Base-by-base conservation (phyloP, 371 early-diverging fungal genomes). In the Dinochytrium kinnereticum region DNA sequence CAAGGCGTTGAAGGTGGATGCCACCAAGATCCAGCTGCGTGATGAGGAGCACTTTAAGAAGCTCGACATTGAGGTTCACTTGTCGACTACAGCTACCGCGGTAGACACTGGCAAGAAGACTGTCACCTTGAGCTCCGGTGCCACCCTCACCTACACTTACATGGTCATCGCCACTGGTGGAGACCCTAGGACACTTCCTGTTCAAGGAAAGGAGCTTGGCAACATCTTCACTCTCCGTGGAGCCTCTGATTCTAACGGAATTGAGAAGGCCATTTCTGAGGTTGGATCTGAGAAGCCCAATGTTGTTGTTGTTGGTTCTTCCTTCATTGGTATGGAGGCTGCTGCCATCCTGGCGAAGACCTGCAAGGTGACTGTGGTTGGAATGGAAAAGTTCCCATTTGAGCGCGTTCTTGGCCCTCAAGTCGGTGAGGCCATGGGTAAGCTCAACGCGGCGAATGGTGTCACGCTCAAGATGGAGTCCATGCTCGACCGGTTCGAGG, bases 261-360 rank as follows among this genome's bases (percentile, higher is more conserved):
- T 86, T 50, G 81, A 78, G 31, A 76, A 72, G 75, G 83, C 80
- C 19, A 26, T 74, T 49, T 40, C 34, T 33, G 55, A 44, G 36
- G 7, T 74, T 66, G 34, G 34, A 21, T 31, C 31, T 7, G 64
- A 76, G n/a, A 78, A 82, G 70, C 84, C 83, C 64, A 82, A 82
- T 33, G 70, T 88, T 17, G 87, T 84, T 28, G 78, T 88, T 66
- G 81, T 87, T 38, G 89, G 89, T 0, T 84, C 86, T 33, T 80
- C 82, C 51, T 88, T 88, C 73, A 87, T 88, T 73, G 87, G 89
- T n/a, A 82, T 87, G 85, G 89, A 88, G 74, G 72, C 83, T 13
- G 87, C 86, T 28, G 51, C 81, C 24, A 79, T 84, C 19, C 73
- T 80, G 13, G 81, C 82, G 40, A 82, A 85, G 70, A 78, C 70